Base-by-base conservation (phyloP, 768 basidiomycete species). In the Kwoniella mangroviensis region DNA sequence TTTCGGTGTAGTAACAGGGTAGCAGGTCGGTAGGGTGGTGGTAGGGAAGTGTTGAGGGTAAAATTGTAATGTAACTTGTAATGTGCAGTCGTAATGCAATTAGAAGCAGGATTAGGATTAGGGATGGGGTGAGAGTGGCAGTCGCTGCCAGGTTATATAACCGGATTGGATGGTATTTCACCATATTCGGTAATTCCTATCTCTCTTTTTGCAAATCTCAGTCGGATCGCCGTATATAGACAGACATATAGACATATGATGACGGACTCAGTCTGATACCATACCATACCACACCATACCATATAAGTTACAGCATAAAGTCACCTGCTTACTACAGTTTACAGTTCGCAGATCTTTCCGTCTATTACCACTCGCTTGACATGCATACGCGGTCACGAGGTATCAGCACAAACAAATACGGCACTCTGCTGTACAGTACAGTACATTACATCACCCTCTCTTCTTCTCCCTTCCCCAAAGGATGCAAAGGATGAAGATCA, bases 111-210 rank as follows among this genome's bases (percentile, higher is more conserved):
- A 34, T 34, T 34, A 34, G 34, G 6, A 34, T 34, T 34, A n/a
- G 34, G 34, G 34, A 34, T 34, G 34, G 45, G 45, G 45, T 13
- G 45, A 49, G 45, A 49, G 45, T 49, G 45, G 45, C 45, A 49
- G 28, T 26, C 22, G 26, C 21, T 57, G 17, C 24, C 40, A 57
- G 17, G 45, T 49, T 49, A 49, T 49, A 54, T 54, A 54, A 21
- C 19, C 19, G 19, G 53, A 57, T 28, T 34, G 28, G 15, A 17
- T 24, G 22, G 15, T 24, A 57, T 26, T 34, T 34, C 53, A 54
- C 56, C 56, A 57, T 57, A 57, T 57, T 57, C 24, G 56, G 56
- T 57, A 57, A 57, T 57, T 57, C 26, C 56, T 34, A 26, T 24
- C 22, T 55, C 53, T 15, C 45, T 49, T 49, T 49, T 49, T 49